Evolutionary conservation across 352 stramenopile species (phyloP), one percentile per base, ranked within the genome.

Genomic region (Pythium brachiatum): DNA sequence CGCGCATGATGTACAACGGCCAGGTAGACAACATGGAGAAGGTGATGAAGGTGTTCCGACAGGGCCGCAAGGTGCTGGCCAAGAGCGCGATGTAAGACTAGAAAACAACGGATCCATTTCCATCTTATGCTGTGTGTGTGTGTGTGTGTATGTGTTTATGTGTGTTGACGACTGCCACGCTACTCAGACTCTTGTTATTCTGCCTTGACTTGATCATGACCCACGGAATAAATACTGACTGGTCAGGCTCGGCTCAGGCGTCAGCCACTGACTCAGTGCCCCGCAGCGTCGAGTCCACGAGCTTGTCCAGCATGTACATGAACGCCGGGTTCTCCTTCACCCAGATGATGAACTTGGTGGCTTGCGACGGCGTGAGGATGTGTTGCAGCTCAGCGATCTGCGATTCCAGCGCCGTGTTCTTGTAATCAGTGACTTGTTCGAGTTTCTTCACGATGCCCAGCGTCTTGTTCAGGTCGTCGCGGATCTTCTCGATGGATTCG

Each of bases 281-380:
- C 12, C 61, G 50, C 18, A 89, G 60, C 29, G 79, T 89, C 12
- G 79, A 87, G 65, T 90, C 79, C 48, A 90, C 81, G 26, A 92
- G 64, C 57, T 89, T 89, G 69, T 92, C 81, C 47, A 92, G 70
- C 83, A 92, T 92, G 63, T 92, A 92, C 83, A 92, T 92, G 61
- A 92, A 90, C 20, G 83, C 83, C 53, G 81, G 83, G 41, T 92
- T 92, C 44, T 92, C 80, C 58, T 92, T 92, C 16, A 92, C 83
- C 83, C 83, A 92, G 57, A 92, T 87, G 74, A 92, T 92, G 72
- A 92, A 92, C 65, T 86, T 90, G 62, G 83, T 90, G 25, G 81
- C 79, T 57, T 92, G 83, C 43, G 82, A 84, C 9, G 83, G 81
- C 15, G 81, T 92, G 18, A 92, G 70, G 50, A 92, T 90, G 39